Evolutionary conservation across 768 basidiomycete genomes (phyloP).

Genomic region (Mycena kentingensis): DNA sequence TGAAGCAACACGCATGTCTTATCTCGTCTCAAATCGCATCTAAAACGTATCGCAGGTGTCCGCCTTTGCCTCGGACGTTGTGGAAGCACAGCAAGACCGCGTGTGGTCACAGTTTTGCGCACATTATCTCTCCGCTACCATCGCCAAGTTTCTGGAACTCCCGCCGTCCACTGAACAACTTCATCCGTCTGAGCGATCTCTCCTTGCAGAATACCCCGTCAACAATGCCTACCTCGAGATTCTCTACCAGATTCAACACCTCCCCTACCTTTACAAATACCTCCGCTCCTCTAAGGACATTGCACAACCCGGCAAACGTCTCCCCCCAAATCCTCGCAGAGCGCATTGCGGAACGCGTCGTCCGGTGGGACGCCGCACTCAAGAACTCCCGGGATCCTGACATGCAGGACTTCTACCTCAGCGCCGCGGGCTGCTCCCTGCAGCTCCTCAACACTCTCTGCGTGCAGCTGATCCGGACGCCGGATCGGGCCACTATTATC

Average conservation of each 20-base stretch:
- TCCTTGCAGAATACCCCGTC: background rate
- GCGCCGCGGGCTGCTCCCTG: slow-evolving; percentile 3
- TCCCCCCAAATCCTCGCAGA: slow-evolving; percentile 21
- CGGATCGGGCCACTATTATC: slow-evolving; percentile 6
- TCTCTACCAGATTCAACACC: slow-evolving; percentile 23
- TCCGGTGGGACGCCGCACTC: slow-evolving; percentile 19
- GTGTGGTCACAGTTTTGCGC: slow-evolving; percentile 25
- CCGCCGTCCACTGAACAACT: slow-evolving; percentile 7
- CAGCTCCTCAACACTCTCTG: slow-evolving; percentile 19
- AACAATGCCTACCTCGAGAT: slow-evolving; percentile 24
- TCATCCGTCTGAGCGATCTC: background rate
- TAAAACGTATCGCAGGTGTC: slow-evolving; percentile 12
- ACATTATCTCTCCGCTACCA: slow-evolving; percentile 21
- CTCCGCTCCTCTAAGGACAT: slow-evolving; percentile 17
- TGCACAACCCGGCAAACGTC: slow-evolving; percentile 20
- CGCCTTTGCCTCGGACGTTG: background rate
- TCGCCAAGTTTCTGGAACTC: slow-evolving; percentile 20
- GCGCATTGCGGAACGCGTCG: slow-evolving; percentile 9
- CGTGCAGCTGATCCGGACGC: slow-evolving; percentile 9
- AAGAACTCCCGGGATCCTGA: background rate
- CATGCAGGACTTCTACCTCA: slow-evolving; percentile 5
- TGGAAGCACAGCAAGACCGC: slow-evolving; percentile 14
- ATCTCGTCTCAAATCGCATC: background rate
- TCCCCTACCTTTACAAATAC: slow-evolving; percentile 26
- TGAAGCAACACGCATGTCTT: slow-evolving; percentile 4